Conservation (phyloP, 768 basidiomycete genomes). For the Kwoniella sp. region DNA sequence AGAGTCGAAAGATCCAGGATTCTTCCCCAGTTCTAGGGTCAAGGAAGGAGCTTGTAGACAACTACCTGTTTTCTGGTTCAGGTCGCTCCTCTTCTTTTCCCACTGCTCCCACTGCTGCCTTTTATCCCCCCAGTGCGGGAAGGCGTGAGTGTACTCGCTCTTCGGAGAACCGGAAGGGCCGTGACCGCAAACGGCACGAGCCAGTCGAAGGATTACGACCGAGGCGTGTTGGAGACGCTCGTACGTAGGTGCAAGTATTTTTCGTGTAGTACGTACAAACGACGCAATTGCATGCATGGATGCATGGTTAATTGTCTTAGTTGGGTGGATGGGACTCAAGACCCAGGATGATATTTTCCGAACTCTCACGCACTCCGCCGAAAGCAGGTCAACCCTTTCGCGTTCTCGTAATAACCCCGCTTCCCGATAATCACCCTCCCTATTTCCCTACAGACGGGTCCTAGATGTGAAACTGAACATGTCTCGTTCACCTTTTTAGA, state of each 20-base stretch:
- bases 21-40: not conserved
- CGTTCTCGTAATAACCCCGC: not conserved
- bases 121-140: not conserved
- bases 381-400: not conserved
- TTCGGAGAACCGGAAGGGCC: not conserved
- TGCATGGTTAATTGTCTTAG: conserved; percentile 17
- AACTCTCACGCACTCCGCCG: not conserved
- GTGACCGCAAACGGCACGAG: conserved; percentile 12
- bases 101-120: not conserved
- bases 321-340: not conserved
- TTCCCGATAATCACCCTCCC: conserved; percentile 8
- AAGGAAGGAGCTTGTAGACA: not conserved
- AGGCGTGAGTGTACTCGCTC: not conserved
- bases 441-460: not conserved
- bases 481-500: conserved; percentile 6
- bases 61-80: not conserved
- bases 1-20: not conserved
- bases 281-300: not conserved
- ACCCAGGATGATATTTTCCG: not conserved
- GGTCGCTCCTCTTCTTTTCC: not conserved
- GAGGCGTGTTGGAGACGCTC: no score
- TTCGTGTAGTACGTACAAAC: conserved; percentile 1
- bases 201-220: not conserved
- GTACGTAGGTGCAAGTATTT: not conserved
- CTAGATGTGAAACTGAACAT: conserved; percentile 9